Percentiles rank a stretch among this genome's conserved stretches.
Conservation (phyloP, 306 rosid genomes). For the Sicyos baderoa region DNA sequence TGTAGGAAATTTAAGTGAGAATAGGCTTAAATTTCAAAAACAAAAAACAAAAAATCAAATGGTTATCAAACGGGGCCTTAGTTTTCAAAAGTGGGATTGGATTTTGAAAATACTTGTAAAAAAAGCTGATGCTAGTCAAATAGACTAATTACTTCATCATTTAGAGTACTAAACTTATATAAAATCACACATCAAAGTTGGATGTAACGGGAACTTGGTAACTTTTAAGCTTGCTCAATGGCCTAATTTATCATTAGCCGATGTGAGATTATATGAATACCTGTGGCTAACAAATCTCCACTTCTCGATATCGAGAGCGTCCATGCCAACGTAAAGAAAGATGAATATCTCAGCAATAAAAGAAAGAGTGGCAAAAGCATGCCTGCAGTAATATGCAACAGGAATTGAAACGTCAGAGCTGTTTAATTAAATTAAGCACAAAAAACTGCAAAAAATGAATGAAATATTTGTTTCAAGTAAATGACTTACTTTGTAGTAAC, state of each 20-base stretch:
- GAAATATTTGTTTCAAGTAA: neutral
- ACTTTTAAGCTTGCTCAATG: neutral
- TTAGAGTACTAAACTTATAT: too few species aligned
- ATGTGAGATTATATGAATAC: constrained; percentile 28
- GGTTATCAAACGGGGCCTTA: too few species aligned
- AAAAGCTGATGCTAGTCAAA: too few species aligned
- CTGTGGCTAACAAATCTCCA: constrained; percentile 79
- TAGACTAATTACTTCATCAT: too few species aligned
- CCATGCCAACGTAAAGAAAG: constrained; percentile 98
- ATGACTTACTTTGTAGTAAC: constrained; percentile 85
- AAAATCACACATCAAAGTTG: neutral
- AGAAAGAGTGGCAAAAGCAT: constrained; percentile 85
- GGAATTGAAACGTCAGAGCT: constrained; percentile 18
- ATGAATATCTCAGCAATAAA: constrained; percentile 84
- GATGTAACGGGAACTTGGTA: neutral
- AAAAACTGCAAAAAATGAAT: neutral
- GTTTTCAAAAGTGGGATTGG: too few species aligned
- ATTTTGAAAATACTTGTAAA: too few species aligned
- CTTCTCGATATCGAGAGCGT: constrained; percentile 89
- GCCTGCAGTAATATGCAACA: constrained; percentile 44
- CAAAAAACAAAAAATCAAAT: too few species aligned
- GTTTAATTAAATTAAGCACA: neutral
- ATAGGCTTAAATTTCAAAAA: too few species aligned
- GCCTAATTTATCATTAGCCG: neutral
- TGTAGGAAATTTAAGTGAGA: too few species aligned